Base-by-base conservation (phyloP, 768 basidiomycete genomes). In the Leccinum sublutescens region DNA sequence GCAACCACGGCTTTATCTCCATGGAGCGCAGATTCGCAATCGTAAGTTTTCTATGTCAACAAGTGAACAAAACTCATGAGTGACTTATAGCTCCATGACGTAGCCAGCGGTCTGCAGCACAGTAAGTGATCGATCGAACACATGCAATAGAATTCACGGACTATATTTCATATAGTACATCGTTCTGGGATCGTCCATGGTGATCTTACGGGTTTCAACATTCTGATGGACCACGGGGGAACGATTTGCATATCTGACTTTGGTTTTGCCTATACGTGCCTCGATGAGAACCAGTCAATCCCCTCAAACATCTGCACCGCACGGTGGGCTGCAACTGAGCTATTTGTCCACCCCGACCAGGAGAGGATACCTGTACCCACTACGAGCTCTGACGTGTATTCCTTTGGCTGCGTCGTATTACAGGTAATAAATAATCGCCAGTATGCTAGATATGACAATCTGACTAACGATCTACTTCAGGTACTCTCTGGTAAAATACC, bases 161-260 rank as follows among this genome's bases (percentile, higher is more conserved):
- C 12, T 2, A 5, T 2, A 31, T 54, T 36, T 36, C 14, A 33
- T 33, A 10, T 19, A 64, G 63, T 60, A 15, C 63, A 64, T 47
- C 31, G 27, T 6, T 48, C 50, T 1, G 58, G 55, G 6, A 43
- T 64, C 19, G n/a, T 64, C 47, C 63, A 64, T 12, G 63, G 63
- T 23, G 63, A 64, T 29, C 25, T 64, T 9, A 64, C 63, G 4
- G 63, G 62, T 0, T 64, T 55, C 4, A 64, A 64, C 53, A 54
- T 64, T 7, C 50, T 64, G 19, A 27, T 64, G 4, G 55, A 57
- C 33, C 58, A 57, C 1, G 10, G 31, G 36, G 63, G 59, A 1
- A n/a, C 8, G n/a, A 45, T 52, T 36, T 64, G 4, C 14, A 64
- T 64, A 1, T 60, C 63, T n/a, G 63, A 64, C 31, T 64, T 64